Evolutionary conservation across 164 flowering plant species (phyloP), one percentile per base, ranked within the genome.

Genomic region (Tetracentron sinense): DNA sequence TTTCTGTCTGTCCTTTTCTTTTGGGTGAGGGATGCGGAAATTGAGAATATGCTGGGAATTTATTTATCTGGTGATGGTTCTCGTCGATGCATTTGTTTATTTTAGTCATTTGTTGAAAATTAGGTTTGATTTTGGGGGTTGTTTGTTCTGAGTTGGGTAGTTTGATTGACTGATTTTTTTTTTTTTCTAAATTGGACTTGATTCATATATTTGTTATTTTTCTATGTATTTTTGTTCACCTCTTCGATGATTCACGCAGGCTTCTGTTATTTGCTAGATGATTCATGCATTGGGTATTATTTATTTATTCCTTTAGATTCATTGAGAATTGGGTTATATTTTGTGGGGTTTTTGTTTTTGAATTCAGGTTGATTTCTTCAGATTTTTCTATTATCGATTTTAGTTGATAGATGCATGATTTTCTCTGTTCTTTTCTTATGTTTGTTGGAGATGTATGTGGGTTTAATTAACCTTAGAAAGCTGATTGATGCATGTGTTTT

Each of bases 71-170:
- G 47, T 25, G 33, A 48, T n/a, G n/a, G n/a, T n/a, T n/a, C n/a
- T 28, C 35, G 1, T 50, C 50, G 26, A 20, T 49, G 28, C 20
- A 21, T 35, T 29, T 17, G 27, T 50, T n/a, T 35, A 30, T 12
- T 30, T 30, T 48, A 28, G 27, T 60, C 30, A 60, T 28, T 54
- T 67, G 65, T 69, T 62, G 62, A 60, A 27, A 69, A 56, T 62
- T 62, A 47, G 66, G 51, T 69, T 62, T 48, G 42, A 56, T 26
- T 62, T 63, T 50, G 6, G 57, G 56, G 51, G 27, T 38, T 58
- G 62, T 50, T 63, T 57, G 29, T 50, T 55, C 23, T 38, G 6
- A n/a, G 2, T n/a, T 14, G 16, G 42, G 53, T 50, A 22, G 1
- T 49, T 49, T 7, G n/a, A 49, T n/a, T 49, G 53, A 49, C 22